These are phyloP conservation scores for Eutypella sp. DNA, from an alignment of 2,329 filamentous ascomycete genomes.

Conservation along the genomic window DNA sequence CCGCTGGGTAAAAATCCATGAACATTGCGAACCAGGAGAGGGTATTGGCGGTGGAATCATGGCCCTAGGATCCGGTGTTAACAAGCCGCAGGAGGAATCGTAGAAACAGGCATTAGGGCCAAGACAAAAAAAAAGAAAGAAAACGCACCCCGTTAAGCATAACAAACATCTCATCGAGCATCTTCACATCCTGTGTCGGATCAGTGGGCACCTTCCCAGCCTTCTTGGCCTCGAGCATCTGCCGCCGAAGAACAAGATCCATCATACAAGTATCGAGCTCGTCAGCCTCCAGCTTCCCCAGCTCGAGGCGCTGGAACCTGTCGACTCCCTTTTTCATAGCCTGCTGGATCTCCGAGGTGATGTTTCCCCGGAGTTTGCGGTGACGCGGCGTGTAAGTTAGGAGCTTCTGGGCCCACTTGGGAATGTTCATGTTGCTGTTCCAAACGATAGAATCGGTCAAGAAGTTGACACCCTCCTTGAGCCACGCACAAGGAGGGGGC, in stretches of 20 bases:
- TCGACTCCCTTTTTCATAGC: conserved; percentile 9
- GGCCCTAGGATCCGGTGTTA: conserved; percentile 8
- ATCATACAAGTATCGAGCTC: conserved; percentile 13
- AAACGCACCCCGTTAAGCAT: conserved; percentile 9
- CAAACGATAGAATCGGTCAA: conserved; percentile 14
- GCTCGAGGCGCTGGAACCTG: conserved; percentile 7
- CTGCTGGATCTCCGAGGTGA: conserved; percentile 6
- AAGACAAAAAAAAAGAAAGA: background rate
- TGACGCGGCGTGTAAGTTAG: conserved; percentile 13
- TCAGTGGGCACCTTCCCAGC: conserved; percentile 4
- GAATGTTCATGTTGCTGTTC: conserved; percentile 9
- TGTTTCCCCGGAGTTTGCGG: conserved; percentile 9
- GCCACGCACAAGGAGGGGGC: conserved; percentile 9
- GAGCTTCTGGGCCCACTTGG: conserved; percentile 10
- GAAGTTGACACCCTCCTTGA: conserved; percentile 17
- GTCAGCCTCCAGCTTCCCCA: conserved; percentile 2
- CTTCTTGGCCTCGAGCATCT: conserved; percentile 8
- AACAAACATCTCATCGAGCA: conserved; percentile 11
- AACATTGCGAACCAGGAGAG: conserved; percentile 12
- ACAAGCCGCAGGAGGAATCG: too few relatives aligned
- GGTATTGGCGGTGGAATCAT: conserved; percentile 11
- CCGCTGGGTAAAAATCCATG: conserved; percentile 9
- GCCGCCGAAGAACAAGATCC: conserved; percentile 12
- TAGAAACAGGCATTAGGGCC: background rate
- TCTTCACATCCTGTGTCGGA: conserved; percentile 6